phyloP scores from a whole-genome alignment of 371 early-diverging fungal species.

The Syncephalis plumigaleata region DNA sequence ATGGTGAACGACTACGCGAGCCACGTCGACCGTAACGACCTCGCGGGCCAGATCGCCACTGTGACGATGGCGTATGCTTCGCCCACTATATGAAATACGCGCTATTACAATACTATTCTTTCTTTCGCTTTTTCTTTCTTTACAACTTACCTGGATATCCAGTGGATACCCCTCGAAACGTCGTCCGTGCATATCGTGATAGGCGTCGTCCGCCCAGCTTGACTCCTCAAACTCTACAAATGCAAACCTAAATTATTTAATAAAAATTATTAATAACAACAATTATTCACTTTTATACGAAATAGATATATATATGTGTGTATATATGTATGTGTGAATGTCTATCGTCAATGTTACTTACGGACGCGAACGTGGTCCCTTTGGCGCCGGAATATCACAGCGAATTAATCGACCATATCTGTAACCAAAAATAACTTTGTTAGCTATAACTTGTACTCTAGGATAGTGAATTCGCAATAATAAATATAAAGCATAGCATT shows the following conservation, averaged over 20 bases:
- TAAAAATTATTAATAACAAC: conserved; percentile 8
- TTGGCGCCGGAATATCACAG: conserved; percentile 71
- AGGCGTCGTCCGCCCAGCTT: conserved; percentile 78
- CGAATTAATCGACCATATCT: conserved; percentile 59
- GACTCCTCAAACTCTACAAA: conserved; percentile 85
- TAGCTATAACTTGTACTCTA: too few species aligned
- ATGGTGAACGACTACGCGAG: conserved; percentile 13
- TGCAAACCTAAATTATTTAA: too few species aligned
- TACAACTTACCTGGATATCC: conserved; percentile 43
- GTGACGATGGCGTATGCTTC: conserved; percentile 47
- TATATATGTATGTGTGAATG: neutral
- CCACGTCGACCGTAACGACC: conserved; percentile 12
- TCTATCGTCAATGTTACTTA: conserved; percentile 8
- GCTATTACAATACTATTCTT: neutral
- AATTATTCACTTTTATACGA: neutral
- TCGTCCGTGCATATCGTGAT: conserved; percentile 71
- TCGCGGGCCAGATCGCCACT: conserved; percentile 25
- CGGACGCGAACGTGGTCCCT: conserved; percentile 36
- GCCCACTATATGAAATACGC: conserved; percentile 27
- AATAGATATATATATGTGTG: neutral
- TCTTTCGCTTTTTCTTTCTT: neutral
- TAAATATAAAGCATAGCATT: too few species aligned
- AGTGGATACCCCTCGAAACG: conserved; percentile 61
- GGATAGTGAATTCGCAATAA: too few species aligned
- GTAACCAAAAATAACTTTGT: too few species aligned